phyloP scores from a whole-genome alignment of 2,329 filamentous ascomycete genomes.

The Mollisiaceae sp. region DNA sequence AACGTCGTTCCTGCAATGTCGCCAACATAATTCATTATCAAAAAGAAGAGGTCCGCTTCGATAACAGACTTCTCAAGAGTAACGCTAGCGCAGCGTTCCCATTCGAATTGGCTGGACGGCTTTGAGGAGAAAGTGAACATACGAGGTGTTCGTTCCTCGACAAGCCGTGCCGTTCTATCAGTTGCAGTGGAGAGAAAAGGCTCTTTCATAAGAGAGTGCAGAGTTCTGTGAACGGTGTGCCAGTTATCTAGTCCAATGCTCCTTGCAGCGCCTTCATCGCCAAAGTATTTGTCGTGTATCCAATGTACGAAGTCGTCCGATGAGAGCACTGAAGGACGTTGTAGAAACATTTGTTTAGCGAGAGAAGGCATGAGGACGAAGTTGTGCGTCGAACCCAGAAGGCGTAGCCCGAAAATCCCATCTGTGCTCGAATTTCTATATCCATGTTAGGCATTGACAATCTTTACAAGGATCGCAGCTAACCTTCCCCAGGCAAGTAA shows the following conservation, averaged over 20 bases:
- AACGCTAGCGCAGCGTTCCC: conserved; percentile 57
- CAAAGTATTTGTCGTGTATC: conserved; percentile 22
- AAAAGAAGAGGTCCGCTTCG: conserved; percentile 53
- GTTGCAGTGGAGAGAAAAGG: conserved; percentile 49
- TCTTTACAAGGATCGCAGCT: not conserved
- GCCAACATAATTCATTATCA: conserved; percentile 61
- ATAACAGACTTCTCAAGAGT: conserved; percentile 48
- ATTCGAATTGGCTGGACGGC: conserved; percentile 61
- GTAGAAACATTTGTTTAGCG: conserved; percentile 16
- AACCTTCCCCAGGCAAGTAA: conserved; percentile 16
- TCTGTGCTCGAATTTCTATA: conserved; percentile 14
- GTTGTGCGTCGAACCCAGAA: conserved; percentile 15
- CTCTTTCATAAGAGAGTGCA: conserved; percentile 50
- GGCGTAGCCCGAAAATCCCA: conserved; percentile 18
- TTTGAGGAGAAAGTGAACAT: conserved; percentile 61
- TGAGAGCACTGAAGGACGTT: conserved; percentile 17
- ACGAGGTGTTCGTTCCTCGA: conserved; percentile 52
- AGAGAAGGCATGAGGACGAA: conserved; percentile 24
- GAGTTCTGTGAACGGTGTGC: conserved; percentile 41
- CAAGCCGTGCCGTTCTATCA: conserved; percentile 43
- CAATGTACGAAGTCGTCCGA: conserved; percentile 16
- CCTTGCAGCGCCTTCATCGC: conserved; percentile 21
- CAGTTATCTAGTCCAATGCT: conserved; percentile 48
- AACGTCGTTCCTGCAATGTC: conserved; percentile 51
- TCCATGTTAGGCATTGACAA: not conserved